Base-by-base conservation (phyloP, 257 asterid species). In the Salvia rosmarinus region DNA sequence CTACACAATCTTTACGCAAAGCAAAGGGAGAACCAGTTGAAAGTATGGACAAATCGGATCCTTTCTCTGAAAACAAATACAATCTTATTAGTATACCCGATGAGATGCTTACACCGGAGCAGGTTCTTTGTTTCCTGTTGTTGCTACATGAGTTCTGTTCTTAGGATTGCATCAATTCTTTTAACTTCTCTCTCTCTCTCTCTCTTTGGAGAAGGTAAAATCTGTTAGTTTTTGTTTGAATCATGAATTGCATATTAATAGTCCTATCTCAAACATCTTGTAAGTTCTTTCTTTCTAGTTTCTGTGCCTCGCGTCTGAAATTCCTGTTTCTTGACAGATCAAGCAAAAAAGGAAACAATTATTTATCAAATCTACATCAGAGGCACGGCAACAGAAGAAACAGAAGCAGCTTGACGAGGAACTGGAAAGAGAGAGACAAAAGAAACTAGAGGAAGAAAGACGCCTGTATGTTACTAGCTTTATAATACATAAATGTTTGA, bases 21-120 rank as follows among this genome's bases (percentile, higher is more conserved):
- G 90, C 98, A 51, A 95, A 88, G 84, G 99, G 99, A 34, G 96
- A 91, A 75, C 93, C 95, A 56, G 74, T 79, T 75, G 98, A 90
- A 80, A 87, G 40, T 55, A 85, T 79, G 47, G 98, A 93, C 76
- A 90, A 87, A 80, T 73, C 50, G 52, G 99, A 91, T 78, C 49
- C 81, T 80, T 85, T 89, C 1, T 60, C 84, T 6, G 49, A 86
- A 44, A 96, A 95, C 59, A 91, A 85, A 81, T 95, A 80, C 78
- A 84, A 83, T 82, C 95, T 95, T 57, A 67, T 95, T 64, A 84
- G 78, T 68, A 81, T 91, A 47, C 96, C 99, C 19, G 99, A 95
- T 69, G 89, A 88, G 47, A 73, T 51, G 74, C 91, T 95, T 74
- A 86, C 94, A 2, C 91, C 93, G 0, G 99, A 95, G 11, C 98